A percentile compares a stretch with the other conserved stretches of the same genome.
phyloP scores from a whole-genome alignment of 345 rosid species.

The Lepidium sativum region DNA sequence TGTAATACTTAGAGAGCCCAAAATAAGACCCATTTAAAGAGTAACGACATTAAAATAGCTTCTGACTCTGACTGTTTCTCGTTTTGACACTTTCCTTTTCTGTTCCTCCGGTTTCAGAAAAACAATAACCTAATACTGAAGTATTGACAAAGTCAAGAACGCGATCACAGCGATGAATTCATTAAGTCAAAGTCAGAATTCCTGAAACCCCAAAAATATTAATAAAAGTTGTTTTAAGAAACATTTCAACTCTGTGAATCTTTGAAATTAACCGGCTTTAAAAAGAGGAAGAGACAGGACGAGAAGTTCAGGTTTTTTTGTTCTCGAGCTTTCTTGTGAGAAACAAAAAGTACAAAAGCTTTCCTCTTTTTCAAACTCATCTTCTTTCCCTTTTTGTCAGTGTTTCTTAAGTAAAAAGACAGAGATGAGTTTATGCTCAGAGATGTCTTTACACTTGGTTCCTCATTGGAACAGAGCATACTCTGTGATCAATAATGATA shows the following conservation, averaged over 20 bases:
- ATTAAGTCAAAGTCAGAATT: conserved; percentile 19
- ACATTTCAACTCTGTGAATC: background rate
- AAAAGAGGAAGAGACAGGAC: background rate
- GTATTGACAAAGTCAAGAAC: conserved; percentile 21
- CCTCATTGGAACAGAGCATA: conserved; percentile 16
- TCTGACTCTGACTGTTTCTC: background rate
- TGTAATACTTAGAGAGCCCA: background rate
- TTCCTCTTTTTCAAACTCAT: background rate
- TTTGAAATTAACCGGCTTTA: background rate
- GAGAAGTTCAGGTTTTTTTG: background rate
- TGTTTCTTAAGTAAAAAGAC: background rate
- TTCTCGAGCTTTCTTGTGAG: background rate
- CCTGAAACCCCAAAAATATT: background rate
- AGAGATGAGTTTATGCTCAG: conserved; percentile 18
- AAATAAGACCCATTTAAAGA: background rate
- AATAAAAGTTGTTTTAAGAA: background rate
- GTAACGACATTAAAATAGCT: background rate
- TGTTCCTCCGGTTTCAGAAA: background rate
- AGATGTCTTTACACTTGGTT: background rate
- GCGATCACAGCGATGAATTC: background rate
- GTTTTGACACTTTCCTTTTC: background rate
- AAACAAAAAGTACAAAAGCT: background rate
- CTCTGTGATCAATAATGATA: background rate
- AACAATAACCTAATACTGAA: background rate
- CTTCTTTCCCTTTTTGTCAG: background rate